Evolutionary conservation across 2,329 filamentous ascomycete species (phyloP), one percentile per base, ranked within the genome.

Genomic region (Apiospora koreana): DNA sequence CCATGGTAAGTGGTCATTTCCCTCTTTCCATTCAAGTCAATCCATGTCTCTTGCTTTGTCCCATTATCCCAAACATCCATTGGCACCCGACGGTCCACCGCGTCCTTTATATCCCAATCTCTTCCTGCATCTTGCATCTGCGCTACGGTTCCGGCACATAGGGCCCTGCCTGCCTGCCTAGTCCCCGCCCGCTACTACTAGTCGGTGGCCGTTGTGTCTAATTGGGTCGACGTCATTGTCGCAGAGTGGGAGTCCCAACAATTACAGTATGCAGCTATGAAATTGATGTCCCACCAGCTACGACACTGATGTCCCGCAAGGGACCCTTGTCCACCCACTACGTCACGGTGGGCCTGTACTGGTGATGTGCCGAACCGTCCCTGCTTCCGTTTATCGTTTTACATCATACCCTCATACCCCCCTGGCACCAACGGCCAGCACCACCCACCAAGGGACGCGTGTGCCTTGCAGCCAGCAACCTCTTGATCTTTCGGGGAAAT

Each of bases 211-310:
- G 31, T 9, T 38, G 31, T 62, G 31, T 62, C 54, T 62, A 62
- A 62, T 38, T 38, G 54, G 54, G 54, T 12, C 54, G 28, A 62
- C 54, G 54, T 62, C 54, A 62, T 62, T 62, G 28, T 62, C 54
- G 54, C 31, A 62, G 54, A 14, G 31, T n/a, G 28, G 18, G 31
- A 38, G 35, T 35, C 35, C 35, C 35, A 3, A n/a, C n/a, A n/a
- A n/a, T n/a, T n/a, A n/a, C n/a, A n/a, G n/a, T n/a, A n/a, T n/a
- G n/a, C 35, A 35, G 35, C 35, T 35, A 35, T 35, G n/a, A n/a
- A n/a, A n/a, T 35, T 8, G 4, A 35, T n/a, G 18, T 38, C 16
- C 54, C 54, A 35, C 54, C 54, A 62, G 35, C 31, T 62, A 21
- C 3, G 31, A 38, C 54, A 38, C 14, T 62, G 54, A 38, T 62